These are phyloP conservation scores for Yamadazyma aaseri DNA, from an alignment of 1,139 yeast genomes.

Conservation along the genomic window DNA sequence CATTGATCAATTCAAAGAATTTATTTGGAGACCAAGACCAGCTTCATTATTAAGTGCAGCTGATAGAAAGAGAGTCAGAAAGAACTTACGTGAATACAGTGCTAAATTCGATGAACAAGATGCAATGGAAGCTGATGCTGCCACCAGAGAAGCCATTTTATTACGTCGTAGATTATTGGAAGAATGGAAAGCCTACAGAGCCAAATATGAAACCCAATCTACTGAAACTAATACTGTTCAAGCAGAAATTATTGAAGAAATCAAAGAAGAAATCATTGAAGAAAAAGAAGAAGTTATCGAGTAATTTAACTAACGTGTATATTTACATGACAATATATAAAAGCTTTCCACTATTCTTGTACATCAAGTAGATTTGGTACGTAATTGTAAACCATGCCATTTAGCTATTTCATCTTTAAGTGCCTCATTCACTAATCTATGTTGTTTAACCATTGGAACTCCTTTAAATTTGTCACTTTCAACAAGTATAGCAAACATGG, in stretches of 20 bases:
- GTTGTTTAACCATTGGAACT: conserved; percentile 83
- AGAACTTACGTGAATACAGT: conserved; percentile 84
- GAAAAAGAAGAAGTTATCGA: conserved; percentile 80
- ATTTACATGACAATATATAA: conserved; percentile 8
- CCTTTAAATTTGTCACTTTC: conserved; percentile 78
- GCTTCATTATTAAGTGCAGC: conserved; percentile 68
- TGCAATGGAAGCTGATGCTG: conserved; percentile 95
- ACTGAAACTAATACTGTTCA: conserved; percentile 49
- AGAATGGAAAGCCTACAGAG: conserved; percentile 86
- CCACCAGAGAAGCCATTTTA: conserved; percentile 85
- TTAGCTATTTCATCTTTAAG: conserved; percentile 81
- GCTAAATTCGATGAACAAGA: conserved; percentile 94
- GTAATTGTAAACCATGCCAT: conserved; percentile 94
- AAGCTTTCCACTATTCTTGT: conserved; percentile 1
- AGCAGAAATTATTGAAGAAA: conserved; percentile 70
- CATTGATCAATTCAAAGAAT: conserved; percentile 81
- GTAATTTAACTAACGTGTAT: conserved; percentile 19
- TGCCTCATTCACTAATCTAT: conserved; percentile 78
- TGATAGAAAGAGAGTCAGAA: conserved; percentile 85
- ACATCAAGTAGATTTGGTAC: conserved; percentile 55
- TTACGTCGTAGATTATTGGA: conserved; percentile 78
- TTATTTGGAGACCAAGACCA: conserved; percentile 98
- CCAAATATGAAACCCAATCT: conserved; percentile 48
- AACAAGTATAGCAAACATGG: conserved; percentile 89
- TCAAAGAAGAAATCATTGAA: conserved; percentile 67